Evolutionary conservation across 345 rosid species (phyloP), one percentile per base, ranked within the genome.

Genomic region (Linum lewisii): DNA sequence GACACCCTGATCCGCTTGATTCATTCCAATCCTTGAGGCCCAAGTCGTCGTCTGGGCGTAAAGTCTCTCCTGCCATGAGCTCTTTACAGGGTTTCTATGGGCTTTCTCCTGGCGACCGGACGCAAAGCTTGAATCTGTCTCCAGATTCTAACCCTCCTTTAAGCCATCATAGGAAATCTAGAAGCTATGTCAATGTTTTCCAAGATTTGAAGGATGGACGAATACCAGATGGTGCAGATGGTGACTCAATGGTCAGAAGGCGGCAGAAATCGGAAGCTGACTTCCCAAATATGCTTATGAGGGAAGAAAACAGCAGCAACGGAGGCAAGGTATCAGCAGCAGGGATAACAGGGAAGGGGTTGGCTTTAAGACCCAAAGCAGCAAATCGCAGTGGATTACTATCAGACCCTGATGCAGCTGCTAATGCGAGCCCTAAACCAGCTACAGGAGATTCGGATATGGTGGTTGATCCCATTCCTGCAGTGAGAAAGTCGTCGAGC

Each of bases 61-160:
- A 74, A 66, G 74, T 78, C 62, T 81, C 93, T 58, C 77, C 89
- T 57, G 91, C 97, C 37, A 93, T 89, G 97, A 77, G 74, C 77
- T 79, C 90, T 24, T 74, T 87, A 67, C 95, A 76, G 70, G 88
- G 87, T 38, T 93, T 74, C 38, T 42, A 42, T 42, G 47, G 47
- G 4, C 47, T 42, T 42, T 6, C 47, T 42, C 47, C 47, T 42
- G 47, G 15, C 18, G 47, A 42, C 13, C 47, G 34, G 7, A 29
- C 7, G 7, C 75, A 57, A 49, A 61, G 65, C 24, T 66, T 70
- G 20, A 75, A 57, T 60, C 66, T 66, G 29, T n/a, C 57, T 1
- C 69, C 73, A 20, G 51, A 56, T 29, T 57, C 64, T 9, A 36
- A 62, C 47, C 58, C 47, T 4, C 67, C 75, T 8, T 19, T 63